Base-by-base conservation (phyloP, 345 rosid species). In the Carallia brachiata region DNA sequence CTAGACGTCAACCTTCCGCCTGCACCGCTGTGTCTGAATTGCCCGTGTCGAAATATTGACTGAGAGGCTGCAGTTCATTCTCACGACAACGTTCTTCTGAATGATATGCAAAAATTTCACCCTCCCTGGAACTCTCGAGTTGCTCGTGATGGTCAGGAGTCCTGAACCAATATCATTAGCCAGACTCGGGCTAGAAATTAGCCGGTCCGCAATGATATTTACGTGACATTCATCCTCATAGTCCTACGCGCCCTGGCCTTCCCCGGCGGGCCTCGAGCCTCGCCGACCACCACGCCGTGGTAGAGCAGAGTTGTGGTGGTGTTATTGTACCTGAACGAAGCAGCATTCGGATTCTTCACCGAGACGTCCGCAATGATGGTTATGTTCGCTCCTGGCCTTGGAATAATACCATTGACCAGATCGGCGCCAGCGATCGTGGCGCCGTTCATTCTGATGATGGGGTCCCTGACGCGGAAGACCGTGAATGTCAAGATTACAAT, bases 221-320 rank as follows among this genome's bases (percentile, higher is more conserved):
- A 88, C 18, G 92, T 75, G 52, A 86, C 65, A 60, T 90, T 92
- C 94, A 84, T 88, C 74, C 83, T 72, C 75, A 79, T 34, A 5
- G 97, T 88, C 75, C 88, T 78, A 10, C 78, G 70, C 5, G 97
- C 82, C 82, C 66, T 83, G 9, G 91, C 82, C 23, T 65, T 66
- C 6, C 96, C 96, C 15, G 88, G 83, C 0, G 91, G 97, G 0
- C 90, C 93, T 44, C 78, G 81, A 1, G 89, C 97, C 83, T 89
- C 94, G 0, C 98, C 98, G 10, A 85, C 87, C 37, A 84, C 40
- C 37, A 19, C 32, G 34, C 89, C 90, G 2, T 70, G 83, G 82
- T 89, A 87, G 77, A 78, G 87, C n/a, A 91, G 77, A 23, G 78
- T 67, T 0, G 98, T 84, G 19, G 87, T 82, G 9, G 96, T 91